Evolutionary conservation across 768 basidiomycete genomes (phyloP).

Genomic region (Auricularia heimuer): DNA sequence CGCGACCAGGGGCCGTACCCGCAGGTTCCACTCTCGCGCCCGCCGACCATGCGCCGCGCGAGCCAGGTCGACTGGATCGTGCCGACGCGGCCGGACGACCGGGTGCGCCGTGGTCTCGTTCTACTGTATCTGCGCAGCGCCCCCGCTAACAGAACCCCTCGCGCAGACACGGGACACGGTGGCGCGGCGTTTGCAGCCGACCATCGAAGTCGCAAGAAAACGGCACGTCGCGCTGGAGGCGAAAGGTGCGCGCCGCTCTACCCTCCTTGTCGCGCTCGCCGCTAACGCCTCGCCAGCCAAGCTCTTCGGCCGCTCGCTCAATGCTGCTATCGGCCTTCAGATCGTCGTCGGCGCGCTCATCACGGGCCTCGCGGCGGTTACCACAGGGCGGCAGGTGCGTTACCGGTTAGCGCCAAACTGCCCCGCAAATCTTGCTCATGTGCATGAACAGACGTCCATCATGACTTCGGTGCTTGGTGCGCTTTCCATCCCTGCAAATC

Average conservation of each 20-base stretch:
- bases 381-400: constrained; percentile 34
- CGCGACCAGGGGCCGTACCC: background rate
- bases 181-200: background rate
- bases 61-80: constrained; percentile 1
- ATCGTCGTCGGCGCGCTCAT: constrained; percentile 57
- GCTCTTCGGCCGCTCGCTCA: constrained; percentile 17
- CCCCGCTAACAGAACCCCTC: background rate
- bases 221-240: background rate
- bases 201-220: background rate
- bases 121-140: background rate
- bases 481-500: background rate
- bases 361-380: constrained; percentile 48
- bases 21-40: background rate
- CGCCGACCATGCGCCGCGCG: background rate
- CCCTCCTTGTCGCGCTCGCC: background rate
- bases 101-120: background rate
- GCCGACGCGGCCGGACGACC: background rate
- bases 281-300: constrained; percentile 7
- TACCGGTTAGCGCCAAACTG: background rate
- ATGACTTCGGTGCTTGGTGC: constrained; percentile 1
- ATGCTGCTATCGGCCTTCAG: constrained; percentile 50
- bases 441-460: background rate
- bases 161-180: background rate
- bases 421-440: no score
- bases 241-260: background rate